Evolutionary conservation across 1,284 basidiomycete genomes (phyloP), one percentile per base, ranked within the genome.

Genomic region (Rhodotorula sp.): DNA sequence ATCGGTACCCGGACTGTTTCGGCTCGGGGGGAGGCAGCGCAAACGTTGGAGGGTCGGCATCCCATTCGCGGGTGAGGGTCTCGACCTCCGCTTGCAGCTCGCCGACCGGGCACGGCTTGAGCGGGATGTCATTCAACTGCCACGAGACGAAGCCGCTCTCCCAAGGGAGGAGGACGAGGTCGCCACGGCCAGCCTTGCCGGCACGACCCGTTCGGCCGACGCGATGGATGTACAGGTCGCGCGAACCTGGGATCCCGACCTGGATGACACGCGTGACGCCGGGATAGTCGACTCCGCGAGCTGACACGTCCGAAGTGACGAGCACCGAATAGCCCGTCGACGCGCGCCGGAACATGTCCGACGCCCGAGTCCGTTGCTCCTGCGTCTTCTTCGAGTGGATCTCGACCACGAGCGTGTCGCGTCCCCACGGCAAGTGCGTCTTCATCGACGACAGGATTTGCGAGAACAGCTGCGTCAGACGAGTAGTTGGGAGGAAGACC

Each of bases 221-320:
- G 72, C 95, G 90, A 79, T 97, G 94, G 62, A 95, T 85, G 80
- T 99, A 99, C 77, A 90, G 87, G 59, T 94, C 90, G 17, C 86
- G 80, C 8, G 81, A 84, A 12, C 82, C 80, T 1, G 95, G 93
- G 7, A 91, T 83, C 68, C 95, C 93, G 66, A 99, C 83, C 81
- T 98, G 95, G 76, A 99, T 92, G 66, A 98, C 91, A 42, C 95
- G 88, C 0, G 93, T 95, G 30, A 96, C 92, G 33, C 87, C 88
- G 84, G 85, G 24, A 87, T 83, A 83, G 75, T 83, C 82, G 62
- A 83, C 82, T 55, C 82, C 82, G 59, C 82, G 79, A 3, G 82
- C 82, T 30, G 80, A 81, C 45, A 83, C 82, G 73, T 83, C 82
- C 18, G 80, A 80, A 42, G 82, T 82, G 68, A 82, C 76, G 26